A percentile compares a stretch with the other conserved stretches of the same genome.
Conservation (phyloP, 1,139 yeast genomes). For the Diutina siamensis region DNA sequence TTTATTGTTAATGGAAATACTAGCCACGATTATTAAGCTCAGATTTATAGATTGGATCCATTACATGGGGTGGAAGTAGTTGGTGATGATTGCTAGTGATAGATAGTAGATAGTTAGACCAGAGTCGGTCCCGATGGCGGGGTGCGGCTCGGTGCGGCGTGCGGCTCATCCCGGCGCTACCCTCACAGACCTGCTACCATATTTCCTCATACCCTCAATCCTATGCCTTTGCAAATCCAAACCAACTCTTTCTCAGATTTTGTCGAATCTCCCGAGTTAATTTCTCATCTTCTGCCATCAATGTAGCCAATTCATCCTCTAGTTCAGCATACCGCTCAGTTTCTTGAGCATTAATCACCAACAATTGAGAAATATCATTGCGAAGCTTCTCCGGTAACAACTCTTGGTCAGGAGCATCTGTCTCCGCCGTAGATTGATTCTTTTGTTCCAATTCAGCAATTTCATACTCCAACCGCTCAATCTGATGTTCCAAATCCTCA, state of each 20-base stretch:
- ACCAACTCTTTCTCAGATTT: constrained; percentile 22
- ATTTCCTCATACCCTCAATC: too few species aligned
- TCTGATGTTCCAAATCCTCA: constrained; percentile 56
- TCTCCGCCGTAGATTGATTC: constrained; percentile 9
- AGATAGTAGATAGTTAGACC: too few species aligned
- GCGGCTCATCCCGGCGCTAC: too few species aligned
- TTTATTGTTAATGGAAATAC: too few species aligned
- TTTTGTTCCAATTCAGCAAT: constrained; percentile 40
- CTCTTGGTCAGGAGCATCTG: not conserved
- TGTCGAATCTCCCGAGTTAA: constrained; percentile 19
- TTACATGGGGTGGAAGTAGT: too few species aligned
- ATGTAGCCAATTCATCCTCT: constrained; percentile 33
- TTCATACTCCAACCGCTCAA: constrained; percentile 42
- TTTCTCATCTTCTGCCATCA: constrained; percentile 18
- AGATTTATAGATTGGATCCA: too few species aligned
- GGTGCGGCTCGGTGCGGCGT: too few species aligned
- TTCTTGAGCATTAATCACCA: constrained; percentile 43
- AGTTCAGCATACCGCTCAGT: constrained; percentile 42
- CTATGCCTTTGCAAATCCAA: constrained; percentile 11
- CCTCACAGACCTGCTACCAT: too few species aligned
- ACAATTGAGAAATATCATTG: constrained; percentile 34
- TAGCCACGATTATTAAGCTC: too few species aligned
- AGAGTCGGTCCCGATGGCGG: too few species aligned
- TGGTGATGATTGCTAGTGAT: too few species aligned
- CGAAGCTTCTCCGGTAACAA: constrained; percentile 22